Base-by-base conservation (phyloP, 1,284 basidiomycete species). In the Cutaneotrichosporon sp. region DNA sequence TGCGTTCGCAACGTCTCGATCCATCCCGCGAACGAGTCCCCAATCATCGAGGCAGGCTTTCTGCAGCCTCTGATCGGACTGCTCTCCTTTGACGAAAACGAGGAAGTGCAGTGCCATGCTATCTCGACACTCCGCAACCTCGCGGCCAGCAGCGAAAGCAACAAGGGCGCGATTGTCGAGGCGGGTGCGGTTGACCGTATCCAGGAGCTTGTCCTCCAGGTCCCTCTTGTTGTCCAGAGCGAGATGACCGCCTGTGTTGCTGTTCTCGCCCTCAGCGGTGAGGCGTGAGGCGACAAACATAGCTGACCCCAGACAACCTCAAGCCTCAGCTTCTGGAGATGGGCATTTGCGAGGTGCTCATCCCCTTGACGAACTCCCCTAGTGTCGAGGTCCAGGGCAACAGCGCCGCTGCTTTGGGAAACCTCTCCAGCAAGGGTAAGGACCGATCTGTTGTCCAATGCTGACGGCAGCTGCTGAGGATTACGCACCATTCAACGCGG, bases 191-290 rank as follows among this genome's bases (percentile, higher is more conserved):
- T 97, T 5, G 90, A 94, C 73, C 86, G 90, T 49, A 98, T 99
- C 77, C 97, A 97, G 78, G 91, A 97, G 67, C 79, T 99, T 15
- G 92, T 98, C 3, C 79, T 98, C 36, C 87, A 88, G 67, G 94
- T 97, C 0, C 93, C 96, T 1, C 84, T 96, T 77, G 89, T 89
- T 60, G 96, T 99, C 10, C 96, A 99, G 77, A 94, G 90, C 72
- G 96, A 98, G 77, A 99, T 99, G 96, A 99, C 96, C 21, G 96
- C 96, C 7, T 98, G 94, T 67, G 88, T 97, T 20, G 96, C 96
- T 17, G 92, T 97, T 14, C 76, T 97, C 58, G 92, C 92, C 7
- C 72, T 97, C 58, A 93, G 90, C 64, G 91, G 90, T 92, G 54
- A 61, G 76, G 67, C 9, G 4, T 8, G 22, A 23, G 37, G 3